Evolutionary conservation across 176 grass and related monocot species (phyloP), one percentile per base, ranked within the genome.

Genomic region (Eleusine indica): DNA sequence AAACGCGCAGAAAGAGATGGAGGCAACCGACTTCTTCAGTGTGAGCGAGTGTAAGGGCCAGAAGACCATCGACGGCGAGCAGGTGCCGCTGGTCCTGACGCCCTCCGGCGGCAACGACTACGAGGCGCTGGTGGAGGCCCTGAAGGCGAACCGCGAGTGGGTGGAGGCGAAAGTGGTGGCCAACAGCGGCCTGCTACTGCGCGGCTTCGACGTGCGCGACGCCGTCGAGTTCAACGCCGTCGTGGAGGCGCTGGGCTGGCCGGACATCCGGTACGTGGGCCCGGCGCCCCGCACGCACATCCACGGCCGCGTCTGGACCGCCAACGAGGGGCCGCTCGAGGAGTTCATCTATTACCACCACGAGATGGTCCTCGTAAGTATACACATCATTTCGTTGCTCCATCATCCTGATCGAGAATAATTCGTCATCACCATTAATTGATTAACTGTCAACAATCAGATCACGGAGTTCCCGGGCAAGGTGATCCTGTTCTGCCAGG

Each of bases 261-360:
- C 87, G 35, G 86, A 86, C 86, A 94, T 94, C 80, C 76, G 88
- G 42, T 94, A 94, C 61, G 83, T 91, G 5, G 88, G 92, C 61
- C 89, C 86, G 0, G 89, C 92, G 9, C 89, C 92, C 22, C 80
- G 89, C 41, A 94, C 83, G 1, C 89, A 91, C 83, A n/a, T 91
- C 57, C 86, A 94, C 67, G 85, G 87, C 70, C 88, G 89, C 54
- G 14, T 94, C 53, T 94, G 88, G 92, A 91, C 92, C 15, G 86
- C 92, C 66, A 91, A 91, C 83, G 92, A 94, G 76, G 89, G 92
- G 0, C 89, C 89, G 0, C 88, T 94, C 28, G 78, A 90, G 19
- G 75, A 94, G 83, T 86, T 88, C 83, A 75, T 94, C 74, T 94
- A 94, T 86, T 94, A 70, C 92, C 92, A 94, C 67, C 92, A 94